These are phyloP conservation scores for Colletotrichum incanum DNA, from an alignment of 2,329 filamentous ascomycete species.

Conservation along the genomic window DNA sequence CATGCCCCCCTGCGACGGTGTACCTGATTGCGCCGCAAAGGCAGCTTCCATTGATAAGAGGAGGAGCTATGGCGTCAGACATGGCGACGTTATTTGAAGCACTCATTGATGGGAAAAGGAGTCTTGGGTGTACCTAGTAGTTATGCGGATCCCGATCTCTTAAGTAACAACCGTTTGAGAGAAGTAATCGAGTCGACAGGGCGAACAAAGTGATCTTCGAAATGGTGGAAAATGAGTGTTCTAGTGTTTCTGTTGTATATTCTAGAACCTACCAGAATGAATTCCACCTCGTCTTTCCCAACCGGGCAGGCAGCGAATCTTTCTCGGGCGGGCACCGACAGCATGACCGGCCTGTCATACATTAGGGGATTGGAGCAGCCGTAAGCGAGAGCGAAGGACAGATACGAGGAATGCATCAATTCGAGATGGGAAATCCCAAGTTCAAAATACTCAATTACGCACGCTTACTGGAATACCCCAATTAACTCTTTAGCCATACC, in stretches of 20 bases:
- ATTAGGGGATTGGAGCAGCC: not conserved
- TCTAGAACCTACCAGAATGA: not conserved
- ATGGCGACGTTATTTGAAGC: not conserved
- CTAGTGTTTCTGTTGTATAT: too few relatives aligned
- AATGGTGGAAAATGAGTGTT: not conserved
- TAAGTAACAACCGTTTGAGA: not conserved
- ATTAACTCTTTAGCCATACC: not conserved
- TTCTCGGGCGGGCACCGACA: not conserved
- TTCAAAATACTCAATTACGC: not conserved
- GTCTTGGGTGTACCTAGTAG: not conserved
- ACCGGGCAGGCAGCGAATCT: not conserved
- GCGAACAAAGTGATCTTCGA: not conserved
- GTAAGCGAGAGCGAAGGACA: not conserved
- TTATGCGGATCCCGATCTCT: not conserved
- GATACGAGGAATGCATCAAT: not conserved
- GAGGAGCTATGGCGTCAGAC: not conserved
- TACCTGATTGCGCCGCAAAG: constrained; percentile 17
- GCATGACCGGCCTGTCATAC: not conserved
- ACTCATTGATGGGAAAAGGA: not conserved
- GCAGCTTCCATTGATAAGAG: not conserved
- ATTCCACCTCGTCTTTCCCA: too few relatives aligned
- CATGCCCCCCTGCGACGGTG: not conserved
- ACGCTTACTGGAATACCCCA: not conserved
- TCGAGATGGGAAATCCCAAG: not conserved
- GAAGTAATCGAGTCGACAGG: not conserved